These are phyloP conservation scores for Monilinia aucupariae DNA, from an alignment of 2,329 filamentous ascomycete genomes.

Conservation along the genomic window DNA sequence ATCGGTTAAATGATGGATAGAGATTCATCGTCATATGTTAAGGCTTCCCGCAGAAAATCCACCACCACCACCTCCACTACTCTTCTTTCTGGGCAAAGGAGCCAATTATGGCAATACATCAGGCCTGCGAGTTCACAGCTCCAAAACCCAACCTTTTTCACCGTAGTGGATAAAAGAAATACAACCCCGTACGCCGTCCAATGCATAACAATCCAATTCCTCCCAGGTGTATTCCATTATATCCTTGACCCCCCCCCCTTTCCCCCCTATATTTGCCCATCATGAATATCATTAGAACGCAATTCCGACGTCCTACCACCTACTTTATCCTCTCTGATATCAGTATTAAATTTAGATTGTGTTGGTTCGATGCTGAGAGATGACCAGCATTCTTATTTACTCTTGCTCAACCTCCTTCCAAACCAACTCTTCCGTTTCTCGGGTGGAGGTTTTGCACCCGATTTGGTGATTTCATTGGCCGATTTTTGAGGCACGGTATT, in stretches of 20 bases:
- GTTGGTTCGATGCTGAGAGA: background rate
- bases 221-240: conserved; percentile 20
- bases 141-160: background rate
- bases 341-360: conserved; percentile 13
- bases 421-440: conserved; percentile 93
- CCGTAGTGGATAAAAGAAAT: conserved; percentile 4
- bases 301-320: conserved; percentile 10
- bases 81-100: conserved; percentile 6
- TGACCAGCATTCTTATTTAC: conserved; percentile 30
- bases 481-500: conserved; percentile 19
- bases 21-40: conserved; percentile 7
- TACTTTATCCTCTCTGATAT: conserved; percentile 20
- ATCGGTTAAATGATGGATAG: conserved; percentile 2
- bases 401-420: conserved; percentile 71
- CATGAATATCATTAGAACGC: conserved; percentile 22
- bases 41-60: background rate
- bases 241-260: background rate
- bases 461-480: background rate
- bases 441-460: conserved; percentile 17
- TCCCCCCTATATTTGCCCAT: conserved; percentile 13
- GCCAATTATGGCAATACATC: conserved; percentile 5
- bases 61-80: background rate
- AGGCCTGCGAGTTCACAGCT: conserved; percentile 4
- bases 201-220: conserved; percentile 24
- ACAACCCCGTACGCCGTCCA: conserved; percentile 22